Percentiles rank a stretch among this genome's conserved stretches.
Evolutionary conservation across 306 rosid genomes (phyloP).

Genomic region (Rubus idaeus): DNA sequence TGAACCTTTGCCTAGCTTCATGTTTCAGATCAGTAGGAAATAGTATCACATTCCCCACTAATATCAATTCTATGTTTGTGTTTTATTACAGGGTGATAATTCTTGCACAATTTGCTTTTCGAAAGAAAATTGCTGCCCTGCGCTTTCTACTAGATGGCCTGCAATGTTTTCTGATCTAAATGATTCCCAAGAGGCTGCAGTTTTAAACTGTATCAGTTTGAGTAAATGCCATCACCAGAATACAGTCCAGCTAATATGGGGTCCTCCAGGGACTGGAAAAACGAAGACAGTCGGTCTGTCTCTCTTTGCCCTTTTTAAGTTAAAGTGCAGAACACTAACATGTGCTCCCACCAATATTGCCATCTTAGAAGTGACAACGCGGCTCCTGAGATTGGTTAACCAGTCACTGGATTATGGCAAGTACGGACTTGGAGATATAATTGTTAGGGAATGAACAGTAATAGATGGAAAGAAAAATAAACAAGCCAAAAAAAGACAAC

Average conservation of each 20-base stretch:
- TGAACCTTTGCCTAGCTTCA: background rate
- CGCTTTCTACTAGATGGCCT: background rate
- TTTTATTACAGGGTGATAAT: slow-evolving; percentile 33
- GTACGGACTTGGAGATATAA: slow-evolving; percentile 38
- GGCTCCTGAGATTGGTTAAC: slow-evolving; percentile 17
- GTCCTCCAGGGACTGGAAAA: slow-evolving; percentile 69
- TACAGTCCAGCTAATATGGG: slow-evolving; percentile 57
- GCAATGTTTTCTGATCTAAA: slow-evolving; percentile 35
- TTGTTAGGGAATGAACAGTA: too few relatives aligned
- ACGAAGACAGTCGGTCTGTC: slow-evolving; percentile 55
- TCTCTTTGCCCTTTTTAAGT: slow-evolving; percentile 30
- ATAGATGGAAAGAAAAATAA: too few relatives aligned
- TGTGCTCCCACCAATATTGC: slow-evolving; percentile 71
- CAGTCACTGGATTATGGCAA: background rate
- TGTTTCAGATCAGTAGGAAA: background rate
- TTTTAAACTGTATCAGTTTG: slow-evolving; percentile 32
- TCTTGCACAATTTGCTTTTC: slow-evolving; percentile 20
- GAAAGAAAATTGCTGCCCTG: background rate
- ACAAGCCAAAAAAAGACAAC: too few relatives aligned
- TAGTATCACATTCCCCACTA: background rate
- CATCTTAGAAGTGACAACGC: slow-evolving; percentile 37
- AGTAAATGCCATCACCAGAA: slow-evolving; percentile 30
- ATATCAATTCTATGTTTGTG: background rate
- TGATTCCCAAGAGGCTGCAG: slow-evolving; percentile 36
- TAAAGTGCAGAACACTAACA: slow-evolving; percentile 45